Evolutionary conservation across 2,329 filamentous ascomycete genomes (phyloP).

Genomic region (Exophiala spinifera): DNA sequence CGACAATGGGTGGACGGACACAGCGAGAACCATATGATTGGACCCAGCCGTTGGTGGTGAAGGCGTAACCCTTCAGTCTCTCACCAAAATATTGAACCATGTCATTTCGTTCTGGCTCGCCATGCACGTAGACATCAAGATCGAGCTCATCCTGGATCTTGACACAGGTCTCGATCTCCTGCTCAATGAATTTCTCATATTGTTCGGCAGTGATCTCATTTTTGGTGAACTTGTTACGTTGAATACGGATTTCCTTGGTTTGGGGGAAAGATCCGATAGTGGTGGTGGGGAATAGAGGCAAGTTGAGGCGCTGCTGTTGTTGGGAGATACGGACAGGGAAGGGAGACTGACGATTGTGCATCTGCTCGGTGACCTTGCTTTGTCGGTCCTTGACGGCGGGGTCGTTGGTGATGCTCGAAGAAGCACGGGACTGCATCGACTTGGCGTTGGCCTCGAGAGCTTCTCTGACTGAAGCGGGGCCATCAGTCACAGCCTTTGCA

Average conservation of each 20-base stretch:
- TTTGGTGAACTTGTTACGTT: slow-evolving; percentile 99
- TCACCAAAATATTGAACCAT: slow-evolving; percentile 99
- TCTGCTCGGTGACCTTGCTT: slow-evolving; percentile 73
- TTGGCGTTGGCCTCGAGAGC: slow-evolving; percentile 96
- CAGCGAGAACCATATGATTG: slow-evolving; percentile 98
- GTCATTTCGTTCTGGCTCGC: slow-evolving; percentile 99
- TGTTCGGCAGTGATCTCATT: slow-evolving; percentile 85
- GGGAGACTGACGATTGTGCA: slow-evolving; percentile 89
- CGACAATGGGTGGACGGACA: slow-evolving; percentile 96
- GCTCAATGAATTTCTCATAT: slow-evolving; percentile 99
- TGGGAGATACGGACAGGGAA: slow-evolving; percentile 82
- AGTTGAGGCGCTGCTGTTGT: slow-evolving; percentile 88
- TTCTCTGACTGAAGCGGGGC: slow-evolving; percentile 78
- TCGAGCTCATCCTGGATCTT: slow-evolving; percentile 97
- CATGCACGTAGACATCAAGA: slow-evolving; percentile 96
- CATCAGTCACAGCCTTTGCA: slow-evolving; percentile 94
- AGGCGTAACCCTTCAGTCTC: slow-evolving; percentile 92
- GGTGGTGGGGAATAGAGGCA: slow-evolving; percentile 96
- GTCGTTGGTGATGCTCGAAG: slow-evolving; percentile 94
- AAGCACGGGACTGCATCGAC: slow-evolving; percentile 84
- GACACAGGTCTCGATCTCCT: slow-evolving; percentile 93
- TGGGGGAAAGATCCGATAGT: slow-evolving; percentile 99
- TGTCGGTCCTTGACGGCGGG: slow-evolving; percentile 96
- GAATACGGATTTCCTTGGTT: slow-evolving; percentile 95
- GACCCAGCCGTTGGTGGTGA: slow-evolving; percentile 99